Evolutionary conservation across 2,329 filamentous ascomycete genomes (phyloP).

Genomic region (Fusarium bulbicola): DNA sequence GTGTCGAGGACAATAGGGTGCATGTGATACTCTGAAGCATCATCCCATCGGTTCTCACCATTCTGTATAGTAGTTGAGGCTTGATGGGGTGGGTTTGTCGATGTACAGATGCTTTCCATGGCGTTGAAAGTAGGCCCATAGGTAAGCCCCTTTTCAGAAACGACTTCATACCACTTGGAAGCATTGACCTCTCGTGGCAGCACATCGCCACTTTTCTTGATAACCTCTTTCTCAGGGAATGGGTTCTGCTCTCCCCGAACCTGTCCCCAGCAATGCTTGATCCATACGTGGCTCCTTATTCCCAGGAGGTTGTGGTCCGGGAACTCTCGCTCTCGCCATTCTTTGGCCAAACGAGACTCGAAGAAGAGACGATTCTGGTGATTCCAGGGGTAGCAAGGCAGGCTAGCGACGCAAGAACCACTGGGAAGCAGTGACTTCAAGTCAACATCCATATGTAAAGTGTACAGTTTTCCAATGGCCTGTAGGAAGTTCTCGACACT

Average conservation of each 20-base stretch:
- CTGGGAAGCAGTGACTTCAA: neutral
- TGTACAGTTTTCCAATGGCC: neutral
- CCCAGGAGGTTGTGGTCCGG: neutral
- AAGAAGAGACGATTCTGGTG: neutral
- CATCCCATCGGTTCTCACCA: neutral
- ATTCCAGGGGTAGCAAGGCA: neutral
- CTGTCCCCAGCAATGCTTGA: neutral
- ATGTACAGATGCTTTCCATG: neutral
- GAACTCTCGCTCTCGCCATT: neutral
- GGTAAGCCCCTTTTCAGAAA: neutral
- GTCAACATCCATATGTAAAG: neutral
- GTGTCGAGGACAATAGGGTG: neutral
- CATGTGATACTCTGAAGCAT: neutral
- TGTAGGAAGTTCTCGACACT: neutral
- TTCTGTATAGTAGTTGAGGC: neutral
- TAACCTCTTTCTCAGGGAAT: neutral
- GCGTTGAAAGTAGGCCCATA: neutral
- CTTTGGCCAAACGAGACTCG: neutral
- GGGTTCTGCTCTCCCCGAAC: neutral
- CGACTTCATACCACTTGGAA: neutral
- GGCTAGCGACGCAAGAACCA: neutral
- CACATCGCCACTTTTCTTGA: neutral
- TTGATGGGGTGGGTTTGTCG: neutral
- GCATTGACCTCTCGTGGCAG: neutral
- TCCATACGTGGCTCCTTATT: neutral